Conservation (phyloP, 768 basidiomycete genomes). For the Mycena filopes region DNA sequence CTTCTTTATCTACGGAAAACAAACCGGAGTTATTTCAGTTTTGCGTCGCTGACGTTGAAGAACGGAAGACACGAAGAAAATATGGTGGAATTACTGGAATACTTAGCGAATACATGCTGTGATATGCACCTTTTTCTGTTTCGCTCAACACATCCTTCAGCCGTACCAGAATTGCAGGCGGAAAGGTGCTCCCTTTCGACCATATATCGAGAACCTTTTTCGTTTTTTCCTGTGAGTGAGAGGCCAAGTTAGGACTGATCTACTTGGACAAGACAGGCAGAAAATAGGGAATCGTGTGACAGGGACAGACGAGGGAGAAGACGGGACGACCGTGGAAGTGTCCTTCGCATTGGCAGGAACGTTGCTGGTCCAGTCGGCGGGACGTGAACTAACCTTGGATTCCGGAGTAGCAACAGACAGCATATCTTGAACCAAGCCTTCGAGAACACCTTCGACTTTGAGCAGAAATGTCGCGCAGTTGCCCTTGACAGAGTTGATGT, state of each 20-base stretch:
- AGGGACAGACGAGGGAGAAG: conserved; percentile 19
- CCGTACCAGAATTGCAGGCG: conserved; percentile 75
- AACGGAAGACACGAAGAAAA: conserved; percentile 54
- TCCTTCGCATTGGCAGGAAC: neutral
- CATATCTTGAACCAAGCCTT: conserved; percentile 91
- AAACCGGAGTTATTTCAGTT: conserved; percentile 76
- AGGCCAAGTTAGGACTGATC: conserved; percentile 53
- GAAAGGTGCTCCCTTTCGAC: conserved; percentile 92
- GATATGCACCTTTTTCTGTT: conserved; percentile 91
- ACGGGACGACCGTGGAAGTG: too few species aligned
- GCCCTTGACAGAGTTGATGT: conserved; percentile 65
- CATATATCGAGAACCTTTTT: conserved; percentile 99
- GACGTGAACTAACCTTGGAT: conserved; percentile 80
- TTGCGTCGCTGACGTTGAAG: conserved; percentile 63
- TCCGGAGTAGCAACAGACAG: conserved; percentile 70
- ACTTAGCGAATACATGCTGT: conserved; percentile 84
- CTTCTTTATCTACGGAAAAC: conserved; percentile 70
- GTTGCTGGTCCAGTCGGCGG: conserved; percentile 8
- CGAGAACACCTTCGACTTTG: conserved; percentile 91
- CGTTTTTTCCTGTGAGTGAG: conserved; percentile 83
- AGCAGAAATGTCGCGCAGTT: conserved; percentile 86
- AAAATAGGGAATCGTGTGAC: conserved; percentile 45
- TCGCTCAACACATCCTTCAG: conserved; percentile 77
- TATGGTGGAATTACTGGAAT: conserved; percentile 75
- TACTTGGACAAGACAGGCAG: conserved; percentile 42